Percentiles rank a stretch among this genome's conserved stretches.
Conservation (phyloP, 306 rosid species). For the Clitoria ternatea region DNA sequence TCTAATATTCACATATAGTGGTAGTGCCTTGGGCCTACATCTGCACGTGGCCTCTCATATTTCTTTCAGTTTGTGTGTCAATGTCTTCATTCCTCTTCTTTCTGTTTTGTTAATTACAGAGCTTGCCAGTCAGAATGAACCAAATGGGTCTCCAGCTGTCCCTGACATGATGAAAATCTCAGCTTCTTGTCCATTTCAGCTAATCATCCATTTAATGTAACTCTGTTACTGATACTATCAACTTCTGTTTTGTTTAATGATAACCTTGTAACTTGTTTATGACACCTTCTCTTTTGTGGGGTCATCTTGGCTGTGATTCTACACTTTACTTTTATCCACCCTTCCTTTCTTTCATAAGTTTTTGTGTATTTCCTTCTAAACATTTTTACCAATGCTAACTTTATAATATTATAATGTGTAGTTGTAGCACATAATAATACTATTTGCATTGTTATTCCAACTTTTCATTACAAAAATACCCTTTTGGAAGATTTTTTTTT, state of each 20-base stretch:
- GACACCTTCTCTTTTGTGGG: constrained; percentile 27
- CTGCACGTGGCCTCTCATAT: constrained; percentile 17
- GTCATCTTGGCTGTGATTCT: constrained; percentile 26
- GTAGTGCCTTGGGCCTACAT: constrained; percentile 31
- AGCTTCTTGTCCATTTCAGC: constrained; percentile 34
- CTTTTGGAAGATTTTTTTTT: constrained; percentile 7
- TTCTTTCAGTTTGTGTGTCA: constrained; percentile 10
- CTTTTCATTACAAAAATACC: neutral
- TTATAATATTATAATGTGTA: neutral
- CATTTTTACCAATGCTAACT: too few species aligned
- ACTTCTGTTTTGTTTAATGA: constrained; percentile 25
- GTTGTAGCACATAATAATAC: neutral
- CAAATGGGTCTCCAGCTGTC: constrained; percentile 41
- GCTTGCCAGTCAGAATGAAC: constrained; percentile 4
- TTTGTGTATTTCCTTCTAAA: too few species aligned
- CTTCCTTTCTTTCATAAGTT: constrained; percentile 25
- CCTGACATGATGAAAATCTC: constrained; percentile 9
- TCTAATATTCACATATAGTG: constrained; percentile 46
- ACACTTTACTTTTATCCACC: neutral
- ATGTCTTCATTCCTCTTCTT: neutral
- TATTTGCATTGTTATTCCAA: neutral
- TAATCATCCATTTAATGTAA: constrained; percentile 1
- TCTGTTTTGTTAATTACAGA: neutral
- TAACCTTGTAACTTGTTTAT: neutral
- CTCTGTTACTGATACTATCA: too few species aligned